phyloP scores from a whole-genome alignment of 345 rosid species.

The Camelina hispida region DNA sequence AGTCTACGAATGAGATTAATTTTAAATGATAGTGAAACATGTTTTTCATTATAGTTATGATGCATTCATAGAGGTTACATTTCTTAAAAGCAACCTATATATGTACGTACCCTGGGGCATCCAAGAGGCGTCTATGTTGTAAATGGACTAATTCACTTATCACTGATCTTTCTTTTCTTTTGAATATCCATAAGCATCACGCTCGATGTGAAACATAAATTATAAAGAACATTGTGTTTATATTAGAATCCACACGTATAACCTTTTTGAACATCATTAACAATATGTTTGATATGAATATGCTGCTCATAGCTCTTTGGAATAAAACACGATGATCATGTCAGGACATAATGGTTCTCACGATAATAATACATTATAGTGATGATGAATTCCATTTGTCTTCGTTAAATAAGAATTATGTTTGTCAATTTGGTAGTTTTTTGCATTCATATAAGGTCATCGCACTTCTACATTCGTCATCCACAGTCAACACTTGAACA shows the following conservation, averaged over 20 bases:
- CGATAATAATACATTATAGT: neutral
- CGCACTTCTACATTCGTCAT: neutral
- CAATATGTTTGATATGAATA: neutral
- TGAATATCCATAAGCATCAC: neutral
- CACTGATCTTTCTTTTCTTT: neutral
- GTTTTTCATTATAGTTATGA: neutral
- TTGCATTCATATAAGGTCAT: neutral
- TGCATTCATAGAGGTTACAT: constrained; percentile 14
- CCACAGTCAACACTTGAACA: neutral
- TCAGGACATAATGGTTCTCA: neutral
- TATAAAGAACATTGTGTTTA: no score
- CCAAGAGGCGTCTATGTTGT: neutral
- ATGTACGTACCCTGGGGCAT: neutral
- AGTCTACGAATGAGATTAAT: neutral
- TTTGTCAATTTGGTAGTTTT: neutral
- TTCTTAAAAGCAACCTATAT: neutral
- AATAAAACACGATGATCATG: neutral
- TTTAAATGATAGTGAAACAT: neutral
- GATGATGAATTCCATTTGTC: neutral
- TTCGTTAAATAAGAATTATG: neutral
- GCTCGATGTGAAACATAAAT: neutral
- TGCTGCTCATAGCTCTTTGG: neutral
- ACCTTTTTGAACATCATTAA: neutral
- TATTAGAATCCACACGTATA: neutral
- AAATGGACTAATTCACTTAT: neutral